Base-by-base conservation (phyloP, 306 rosid species). In the Cucurbita argyrosperma region DNA sequence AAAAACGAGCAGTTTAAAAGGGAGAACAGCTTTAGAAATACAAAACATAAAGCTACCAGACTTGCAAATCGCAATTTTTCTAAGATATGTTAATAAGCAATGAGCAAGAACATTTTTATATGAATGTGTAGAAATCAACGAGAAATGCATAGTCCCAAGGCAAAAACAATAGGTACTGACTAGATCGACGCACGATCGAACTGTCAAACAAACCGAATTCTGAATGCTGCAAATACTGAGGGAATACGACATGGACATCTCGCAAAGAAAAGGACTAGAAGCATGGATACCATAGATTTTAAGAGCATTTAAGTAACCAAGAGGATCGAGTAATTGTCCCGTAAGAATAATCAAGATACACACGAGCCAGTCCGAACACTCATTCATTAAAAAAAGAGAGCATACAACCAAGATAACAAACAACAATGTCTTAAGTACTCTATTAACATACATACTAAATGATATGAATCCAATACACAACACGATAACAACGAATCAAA, bases 1-100 rank as follows among this genome's bases (percentile, higher is more conserved):
- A 79, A 76, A 69, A 21, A 62, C 67, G 43, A 54, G 68, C 51
- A 55, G 43, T 63, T 74, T 57, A 74, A 37, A 58, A n/a, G 21
- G 16, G 37, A 4, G 5, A 19, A 71, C n/a, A 71, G 14, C 37
- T 72, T 4, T 8, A 72, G 65, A 56, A 18, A 39, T 19, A 53
- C 38, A 49, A 69, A 69, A 46, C 7, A 69, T 37, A 72, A 10
- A 37, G 47, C 39, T 72, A 49, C 6, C 37, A 37, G 16, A 40
- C 12, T 5, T 7, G 7, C 19, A 35, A 6, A 5, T 35, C 13
- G 18, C 18, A 18, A 15, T 38, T 53, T 52, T 68, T 19, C 21
- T 7, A 69, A 12, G n/a, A 23, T n/a, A n/a, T 65, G 6, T 50
- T 49, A 49, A 26, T 15, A 49, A 30, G 59, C 39, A 69, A 69